phyloP scores from a whole-genome alignment of 108 stramenopile species.

The Parietichytrium sp. region DNA sequence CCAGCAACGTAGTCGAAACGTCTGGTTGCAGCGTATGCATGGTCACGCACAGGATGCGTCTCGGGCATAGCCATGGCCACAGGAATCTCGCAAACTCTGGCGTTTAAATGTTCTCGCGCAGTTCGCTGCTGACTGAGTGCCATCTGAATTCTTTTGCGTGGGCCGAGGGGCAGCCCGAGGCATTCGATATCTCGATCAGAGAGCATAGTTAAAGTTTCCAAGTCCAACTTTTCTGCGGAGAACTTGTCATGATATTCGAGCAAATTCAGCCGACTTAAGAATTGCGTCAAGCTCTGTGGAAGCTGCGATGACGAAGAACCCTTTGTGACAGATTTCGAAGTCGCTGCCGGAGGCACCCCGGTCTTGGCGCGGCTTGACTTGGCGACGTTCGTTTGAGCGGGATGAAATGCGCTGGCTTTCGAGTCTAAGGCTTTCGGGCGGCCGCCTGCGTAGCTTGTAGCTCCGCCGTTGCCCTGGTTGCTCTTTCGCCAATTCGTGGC shows the following conservation, averaged over 20 bases:
- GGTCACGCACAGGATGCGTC: too few species aligned
- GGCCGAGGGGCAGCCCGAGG: neutral
- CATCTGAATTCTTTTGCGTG: neutral
- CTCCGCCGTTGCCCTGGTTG: too few species aligned
- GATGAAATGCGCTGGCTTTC: neutral
- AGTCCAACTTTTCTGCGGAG: neutral
- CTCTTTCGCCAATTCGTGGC: too few species aligned
- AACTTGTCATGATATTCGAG: neutral
- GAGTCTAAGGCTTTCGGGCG: neutral
- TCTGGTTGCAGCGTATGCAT: too few species aligned
- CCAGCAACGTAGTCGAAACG: too few species aligned
- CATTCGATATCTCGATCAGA: neutral
- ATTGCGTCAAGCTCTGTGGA: too few species aligned
- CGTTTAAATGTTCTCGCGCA: too few species aligned
- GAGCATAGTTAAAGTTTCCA: slow-evolving; percentile 10
- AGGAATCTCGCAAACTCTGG: too few species aligned
- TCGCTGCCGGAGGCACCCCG: too few species aligned
- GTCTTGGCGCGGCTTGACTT: too few species aligned
- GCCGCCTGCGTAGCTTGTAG: neutral
- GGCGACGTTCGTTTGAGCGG: neutral
- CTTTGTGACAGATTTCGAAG: neutral
- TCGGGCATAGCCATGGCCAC: too few species aligned
- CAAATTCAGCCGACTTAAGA: neutral
- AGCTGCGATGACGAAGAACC: neutral
- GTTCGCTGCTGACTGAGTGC: too few species aligned